Conservation (phyloP, 371 early-diverging fungal genomes). For the Rhizopus arrhizus region DNA sequence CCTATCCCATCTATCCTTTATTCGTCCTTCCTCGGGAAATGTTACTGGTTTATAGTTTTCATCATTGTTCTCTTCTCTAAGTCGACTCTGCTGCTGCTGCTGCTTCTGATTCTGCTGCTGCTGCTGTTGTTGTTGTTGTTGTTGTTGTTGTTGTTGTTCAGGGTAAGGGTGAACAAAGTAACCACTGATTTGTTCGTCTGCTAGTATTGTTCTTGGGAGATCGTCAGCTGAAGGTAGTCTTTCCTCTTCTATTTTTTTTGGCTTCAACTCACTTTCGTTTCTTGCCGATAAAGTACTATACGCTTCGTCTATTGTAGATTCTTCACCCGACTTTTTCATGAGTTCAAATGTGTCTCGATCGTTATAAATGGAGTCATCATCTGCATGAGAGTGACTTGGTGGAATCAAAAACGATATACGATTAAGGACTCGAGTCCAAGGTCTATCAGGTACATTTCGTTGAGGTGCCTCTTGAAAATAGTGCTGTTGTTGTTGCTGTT, state of each 20-base stretch:
- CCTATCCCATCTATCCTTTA: slow-evolving; percentile 42
- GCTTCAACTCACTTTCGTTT: slow-evolving; percentile 1
- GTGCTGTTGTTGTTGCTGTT: slow-evolving; percentile 19
- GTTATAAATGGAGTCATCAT: slow-evolving; percentile 17
- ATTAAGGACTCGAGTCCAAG: slow-evolving; percentile 25
- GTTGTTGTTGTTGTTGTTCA: slow-evolving; percentile 5
- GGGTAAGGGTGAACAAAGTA: slow-evolving; percentile 42
- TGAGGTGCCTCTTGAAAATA: background rate
- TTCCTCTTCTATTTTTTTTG: slow-evolving; percentile 29
- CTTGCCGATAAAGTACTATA: slow-evolving; percentile 2
- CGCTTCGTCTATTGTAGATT: background rate
- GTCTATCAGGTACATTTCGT: slow-evolving; percentile 12
- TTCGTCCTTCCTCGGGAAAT: slow-evolving; percentile 8
- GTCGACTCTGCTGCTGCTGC: slow-evolving; percentile 1
- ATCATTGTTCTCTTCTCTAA: slow-evolving; percentile 1
- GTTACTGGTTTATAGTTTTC: background rate
- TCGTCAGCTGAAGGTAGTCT: slow-evolving; percentile 36
- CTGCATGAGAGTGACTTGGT: slow-evolving; percentile 16
- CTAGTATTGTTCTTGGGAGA: slow-evolving; percentile 12
- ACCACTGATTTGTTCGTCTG: slow-evolving; percentile 18
- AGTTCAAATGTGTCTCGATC: slow-evolving; percentile 40
- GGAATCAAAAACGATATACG: slow-evolving; percentile 30
- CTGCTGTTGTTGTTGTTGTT: slow-evolving; percentile 1
- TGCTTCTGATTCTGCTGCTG: background rate
- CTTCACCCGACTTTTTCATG: slow-evolving; percentile 7